A percentile compares a stretch with the other conserved stretches of the same genome.
phyloP scores from a whole-genome alignment of 805 yeast species.

The Saturnispora sanitii region DNA sequence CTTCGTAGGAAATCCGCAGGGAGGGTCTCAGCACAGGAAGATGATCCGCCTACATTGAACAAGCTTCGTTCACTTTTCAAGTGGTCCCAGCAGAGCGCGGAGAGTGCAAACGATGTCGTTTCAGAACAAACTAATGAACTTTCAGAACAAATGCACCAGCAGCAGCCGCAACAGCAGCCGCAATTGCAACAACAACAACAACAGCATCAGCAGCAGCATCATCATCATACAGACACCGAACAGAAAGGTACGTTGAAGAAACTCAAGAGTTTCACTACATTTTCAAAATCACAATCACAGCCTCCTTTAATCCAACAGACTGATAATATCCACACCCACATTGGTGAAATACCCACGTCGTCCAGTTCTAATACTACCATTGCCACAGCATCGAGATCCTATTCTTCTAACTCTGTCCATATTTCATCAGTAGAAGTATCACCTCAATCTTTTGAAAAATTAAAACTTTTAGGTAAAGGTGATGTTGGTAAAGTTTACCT shows the following conservation, averaged over 20 bases:
- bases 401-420: conserved; percentile 66
- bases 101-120: neutral
- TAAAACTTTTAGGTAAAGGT: conserved; percentile 88
- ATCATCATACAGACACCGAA: neutral
- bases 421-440: conserved; percentile 71
- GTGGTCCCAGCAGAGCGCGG: neutral
- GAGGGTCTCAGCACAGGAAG: conserved; percentile 58
- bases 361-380: conserved; percentile 27
- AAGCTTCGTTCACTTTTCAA: neutral
- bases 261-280: neutral
- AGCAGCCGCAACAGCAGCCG: neutral
- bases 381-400: conserved; percentile 36
- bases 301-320: neutral
- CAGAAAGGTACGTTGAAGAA: neutral
- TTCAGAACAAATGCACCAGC: neutral
- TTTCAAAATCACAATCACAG: neutral
- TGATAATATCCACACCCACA: conserved; percentile 24
- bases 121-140: neutral
- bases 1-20: neutral
- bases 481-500: conserved; percentile 96
- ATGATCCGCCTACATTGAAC: conserved; percentile 19
- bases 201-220: neutral
- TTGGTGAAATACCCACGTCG: conserved; percentile 27
- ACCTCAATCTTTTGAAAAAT: conserved; percentile 80
- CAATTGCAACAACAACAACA: neutral